Base-by-base conservation (phyloP, 177 flowering plant genomes). In the Telopea speciosissima region DNA sequence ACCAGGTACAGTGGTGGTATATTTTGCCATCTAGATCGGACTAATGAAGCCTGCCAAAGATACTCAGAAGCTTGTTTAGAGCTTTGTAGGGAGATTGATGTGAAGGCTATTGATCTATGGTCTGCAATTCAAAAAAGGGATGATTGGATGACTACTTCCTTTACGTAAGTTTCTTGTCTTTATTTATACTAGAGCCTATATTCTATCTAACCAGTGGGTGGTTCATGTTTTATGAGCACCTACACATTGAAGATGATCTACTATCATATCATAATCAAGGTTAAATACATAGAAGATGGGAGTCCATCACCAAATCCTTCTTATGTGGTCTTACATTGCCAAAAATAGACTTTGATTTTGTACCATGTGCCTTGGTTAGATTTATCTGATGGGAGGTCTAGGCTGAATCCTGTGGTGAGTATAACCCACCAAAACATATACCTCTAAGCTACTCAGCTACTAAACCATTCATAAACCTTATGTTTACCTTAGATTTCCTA, bases 51-150 rank as follows among this genome's bases (percentile, higher is more conserved):
- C 21, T 88, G 91, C 76, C 70, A 72, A 65, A 78, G 22, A 67
- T 95, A 95, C 77, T 84, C 99, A 49, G 96, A 95, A 71, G 96
- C 97, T 64, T 87, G 92, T 72, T 70, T 89, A 79, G 78, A 86
- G 59, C 72, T 92, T 72, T 86, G 97, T 82, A 66, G 66, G 68
- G 94, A 95, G 78, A 67, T 89, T 81, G 91, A 75, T 21, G 62
- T 92, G 44, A 80, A 88, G 75, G 91, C 77, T 24, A 73, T 95
- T 73, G 89, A 92, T 85, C 91, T 95, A 67, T 91, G 83, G 75
- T 81, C 80, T 74, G 93, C 97, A 45, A 45, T 95, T 72, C 97
- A 88, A 77, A 79, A 78, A 71, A 83, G 77, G 75, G 85, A 84
- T 75, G 85, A 84, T 63, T 91, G 97, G 99, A 69, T 56, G 65